Base-by-base conservation (phyloP, 345 rosid genomes). In the Hibiscus mutabilis region DNA sequence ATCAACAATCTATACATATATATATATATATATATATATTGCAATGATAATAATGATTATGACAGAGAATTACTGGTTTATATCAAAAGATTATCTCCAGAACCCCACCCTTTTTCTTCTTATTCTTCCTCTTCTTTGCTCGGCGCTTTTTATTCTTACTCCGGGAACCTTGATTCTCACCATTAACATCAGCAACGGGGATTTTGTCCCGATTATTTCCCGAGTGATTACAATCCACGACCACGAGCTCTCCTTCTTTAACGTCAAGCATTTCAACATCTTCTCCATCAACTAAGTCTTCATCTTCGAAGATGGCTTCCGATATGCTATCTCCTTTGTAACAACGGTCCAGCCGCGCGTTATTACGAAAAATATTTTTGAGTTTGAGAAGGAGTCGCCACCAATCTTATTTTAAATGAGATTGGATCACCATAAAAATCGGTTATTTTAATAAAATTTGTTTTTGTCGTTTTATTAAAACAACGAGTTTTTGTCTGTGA, bases 251-350 rank as follows among this genome's bases (percentile, higher is more conserved):
- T 44, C 97, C 96, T 78, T 91, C 98, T 79, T 91, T 96, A 0
- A 81, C 88, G 74, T 94, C 97, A 71, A 81, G 78, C 98, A 94
- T 94, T 57, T 90, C 92, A 61, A 82, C 79, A 83, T 90, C 96
- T 66, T 82, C 89, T 18, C 62, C 79, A 37, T 71, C 82, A 27
- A 78, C 89, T 12, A 79, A 78, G 27, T 75, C 79, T 2, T 78
- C 78, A 8, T 80, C 96, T 63, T 80, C 93, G 44, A 74, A 80
- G 37, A 82, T 81, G 68, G 83, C 86, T 69, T 78, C 90, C 65
- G 86, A 66, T 49, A 88, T 47, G 70, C 79, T 92, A 56, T 82
- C 90, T 60, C 81, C 87, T 53, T 78, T 27, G n/a, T n/a, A n/a
- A n/a, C n/a, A n/a, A n/a, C n/a, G n/a, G n/a, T n/a, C n/a, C n/a